Base-by-base conservation (phyloP, 495 filamentous ascomycete genomes). In the Filosporella fistucella region DNA sequence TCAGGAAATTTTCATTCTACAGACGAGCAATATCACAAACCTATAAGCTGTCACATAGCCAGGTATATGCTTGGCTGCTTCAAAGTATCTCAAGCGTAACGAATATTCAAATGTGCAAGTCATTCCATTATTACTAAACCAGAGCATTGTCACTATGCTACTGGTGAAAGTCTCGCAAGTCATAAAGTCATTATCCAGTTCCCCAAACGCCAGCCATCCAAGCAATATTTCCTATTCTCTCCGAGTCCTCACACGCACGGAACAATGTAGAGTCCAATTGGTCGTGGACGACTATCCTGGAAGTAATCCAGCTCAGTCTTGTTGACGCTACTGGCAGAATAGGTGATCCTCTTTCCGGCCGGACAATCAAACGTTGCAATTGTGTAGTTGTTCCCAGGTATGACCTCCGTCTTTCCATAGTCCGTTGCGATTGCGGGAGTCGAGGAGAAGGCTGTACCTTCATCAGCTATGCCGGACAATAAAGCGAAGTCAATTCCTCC, bases 241-340 rank as follows among this genome's bases (percentile, higher is more conserved):
- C 7, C 14, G 16, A n/a, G 4, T 38, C 35, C 14, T 5, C 35
- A 11, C 13, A 38, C 6, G 16, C 56, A 34, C 73, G 78, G 51
- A 22, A 59, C 56, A 26, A 88, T 69, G 63, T 73, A 87, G 49
- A 87, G 61, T 33, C 84, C 83, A 49, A 85, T 72, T 56, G 83
- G 77, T 43, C 68, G 67, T 18, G 76, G 76, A 53, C 76, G 79
- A 49, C 59, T 80, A 59, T 85, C 76, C 59, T 89, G 69, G 62
- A 82, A 80, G 56, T 76, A 87, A 42, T 78, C 63, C n/a, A 89
- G 57, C 35, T 71, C 56, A 16, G 80, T 74, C 47, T 60, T 65
- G 23, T 73, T 77, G n/a, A 38, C 24, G 28, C 54, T 57, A 14
- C 68, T 67, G 45, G 84, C 67, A 63, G 76, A 64, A 45, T 71